These are phyloP conservation scores for Backusella tarrabulga DNA, from an alignment of 192 early-diverging fungal genomes.

Conservation along the genomic window DNA sequence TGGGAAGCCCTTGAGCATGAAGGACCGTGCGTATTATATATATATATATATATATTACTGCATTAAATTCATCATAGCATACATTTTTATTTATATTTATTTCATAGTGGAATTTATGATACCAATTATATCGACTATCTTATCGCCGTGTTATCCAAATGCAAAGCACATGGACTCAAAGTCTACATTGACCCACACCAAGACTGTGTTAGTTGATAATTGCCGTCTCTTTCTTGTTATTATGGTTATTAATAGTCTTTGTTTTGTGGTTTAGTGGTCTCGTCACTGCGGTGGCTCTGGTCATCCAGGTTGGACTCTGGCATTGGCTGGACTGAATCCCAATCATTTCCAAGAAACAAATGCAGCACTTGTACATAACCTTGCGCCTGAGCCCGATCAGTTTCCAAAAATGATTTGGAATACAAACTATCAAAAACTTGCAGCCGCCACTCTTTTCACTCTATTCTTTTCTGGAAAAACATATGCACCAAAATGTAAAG, in stretches of 20 bases:
- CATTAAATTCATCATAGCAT: background rate
- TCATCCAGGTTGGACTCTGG: conserved; percentile 53
- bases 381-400: conserved; percentile 38
- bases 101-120: conserved; percentile 52
- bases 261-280: conserved; percentile 44
- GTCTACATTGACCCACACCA: conserved; percentile 62
- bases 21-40: conserved; percentile 59
- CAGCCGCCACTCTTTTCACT: conserved; percentile 55
- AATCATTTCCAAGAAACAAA: conserved; percentile 40
- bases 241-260: background rate
- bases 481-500: conserved; percentile 47
- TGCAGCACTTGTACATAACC: conserved; percentile 55
- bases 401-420: conserved; percentile 63
- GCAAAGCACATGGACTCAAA: conserved; percentile 42
- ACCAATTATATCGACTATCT: conserved; percentile 54
- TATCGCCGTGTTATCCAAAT: conserved; percentile 46
- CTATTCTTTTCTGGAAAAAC: conserved; percentile 49
- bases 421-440: conserved; percentile 58
- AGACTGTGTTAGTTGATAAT: conserved; percentile 43
- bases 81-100: background rate
- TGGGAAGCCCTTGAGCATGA: conserved; percentile 77
- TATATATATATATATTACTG: background rate
- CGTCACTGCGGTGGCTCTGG: conserved; percentile 58
- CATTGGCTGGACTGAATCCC: conserved; percentile 50
- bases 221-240: background rate